Evolutionary conservation across 306 rosid genomes (phyloP), one percentile per base, ranked within the genome.

Genomic region (Sindora glabra): DNA sequence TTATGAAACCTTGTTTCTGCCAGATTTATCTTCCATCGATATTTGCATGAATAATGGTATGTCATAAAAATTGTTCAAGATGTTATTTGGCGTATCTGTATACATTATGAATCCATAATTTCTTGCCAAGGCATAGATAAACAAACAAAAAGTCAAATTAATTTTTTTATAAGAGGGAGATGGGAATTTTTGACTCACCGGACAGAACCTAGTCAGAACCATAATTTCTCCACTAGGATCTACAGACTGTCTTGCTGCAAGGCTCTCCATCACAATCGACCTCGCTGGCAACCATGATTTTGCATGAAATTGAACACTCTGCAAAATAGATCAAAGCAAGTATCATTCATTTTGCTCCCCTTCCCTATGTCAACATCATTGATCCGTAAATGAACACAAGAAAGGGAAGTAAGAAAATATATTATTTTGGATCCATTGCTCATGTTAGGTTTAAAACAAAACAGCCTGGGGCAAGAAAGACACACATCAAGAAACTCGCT

Each of bases 251-350:
- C 99, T 89, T 60, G 90, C 90, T 13, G 52, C 64, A 56, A 86
- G 71, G 13, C 86, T 89, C 59, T 81, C 94, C 82, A 73, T 63
- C 21, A 94, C 97, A 54, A 94, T 89, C 42, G 99, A 89, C 75
- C 87, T 76, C 37, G 99, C 99, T n/a, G 99, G 99, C 58, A 94
- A 67, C 99, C 99, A 94, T 4, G 99, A 94, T 39, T 79, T 86
- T 17, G 75, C 83, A 77, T 86, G 95, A 73, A 69, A 86, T 8
- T 76, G 78, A 21, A 94, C 77, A 55, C 84, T 78, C 99, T 89
- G 86, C 72, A 81, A 65, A 41, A 32, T 21, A 21, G 38, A 46
- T n/a, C n/a, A n/a, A n/a, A n/a, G n/a, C n/a, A n/a, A n/a, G n/a
- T n/a, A n/a, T n/a, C n/a, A n/a, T n/a, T n/a, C n/a, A n/a, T n/a